These are phyloP conservation scores for Tylopilus rubrobrunneus DNA, from an alignment of 768 basidiomycete genomes.

Conservation along the genomic window DNA sequence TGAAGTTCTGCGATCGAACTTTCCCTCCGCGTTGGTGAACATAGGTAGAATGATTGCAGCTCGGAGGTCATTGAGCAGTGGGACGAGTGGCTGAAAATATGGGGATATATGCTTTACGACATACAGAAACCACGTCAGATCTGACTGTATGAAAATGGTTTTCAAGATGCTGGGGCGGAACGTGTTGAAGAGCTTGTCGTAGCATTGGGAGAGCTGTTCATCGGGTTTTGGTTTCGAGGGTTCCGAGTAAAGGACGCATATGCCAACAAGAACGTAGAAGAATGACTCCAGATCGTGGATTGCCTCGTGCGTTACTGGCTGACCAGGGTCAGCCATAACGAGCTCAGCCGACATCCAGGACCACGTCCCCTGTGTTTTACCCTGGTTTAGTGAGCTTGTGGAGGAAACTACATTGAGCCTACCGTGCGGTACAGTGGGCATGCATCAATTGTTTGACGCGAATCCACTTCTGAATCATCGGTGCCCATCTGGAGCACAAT, in stretches of 20 bases:
- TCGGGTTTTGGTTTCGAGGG: background rate
- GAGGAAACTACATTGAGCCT: background rate
- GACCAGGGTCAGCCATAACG: conserved; percentile 2
- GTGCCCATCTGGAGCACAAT: background rate
- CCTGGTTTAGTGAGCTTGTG: background rate
- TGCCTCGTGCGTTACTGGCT: background rate
- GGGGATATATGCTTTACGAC: background rate
- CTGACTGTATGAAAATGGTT: background rate
- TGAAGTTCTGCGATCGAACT: no score
- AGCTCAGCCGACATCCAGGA: conserved; percentile 5
- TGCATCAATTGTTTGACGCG: background rate
- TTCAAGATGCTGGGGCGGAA: conserved; percentile 1
- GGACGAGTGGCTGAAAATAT: background rate
- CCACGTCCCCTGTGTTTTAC: background rate
- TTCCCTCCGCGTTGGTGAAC: background rate
- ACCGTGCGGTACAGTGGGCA: background rate
- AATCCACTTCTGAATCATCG: background rate
- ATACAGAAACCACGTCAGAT: background rate
- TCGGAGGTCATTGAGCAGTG: background rate
- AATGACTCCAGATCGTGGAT: conserved; percentile 1
- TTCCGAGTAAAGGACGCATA: background rate
- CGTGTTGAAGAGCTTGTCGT: conserved; percentile 4
- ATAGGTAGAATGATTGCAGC: background rate
- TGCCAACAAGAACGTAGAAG: background rate
- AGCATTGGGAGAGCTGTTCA: background rate